These are phyloP conservation scores for Cercospora sp. DNA, from an alignment of 2,329 filamentous ascomycete species.

Conservation along the genomic window DNA sequence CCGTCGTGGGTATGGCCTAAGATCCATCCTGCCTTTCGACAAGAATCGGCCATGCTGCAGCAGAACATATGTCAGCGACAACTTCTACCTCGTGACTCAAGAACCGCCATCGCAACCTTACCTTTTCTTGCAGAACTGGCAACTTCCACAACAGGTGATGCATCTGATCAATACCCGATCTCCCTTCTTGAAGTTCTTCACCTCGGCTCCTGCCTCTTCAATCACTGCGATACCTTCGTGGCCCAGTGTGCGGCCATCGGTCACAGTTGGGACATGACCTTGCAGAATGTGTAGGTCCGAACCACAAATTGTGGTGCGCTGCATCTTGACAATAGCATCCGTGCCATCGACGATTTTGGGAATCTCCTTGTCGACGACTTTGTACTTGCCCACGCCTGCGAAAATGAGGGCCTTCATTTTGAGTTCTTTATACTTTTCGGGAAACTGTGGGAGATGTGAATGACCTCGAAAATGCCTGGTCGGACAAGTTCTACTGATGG, in stretches of 20 bases:
- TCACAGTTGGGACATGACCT: slow-evolving; percentile 54
- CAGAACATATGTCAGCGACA: neutral
- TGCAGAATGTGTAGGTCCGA: slow-evolving; percentile 57
- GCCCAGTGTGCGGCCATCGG: slow-evolving; percentile 51
- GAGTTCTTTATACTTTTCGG: neutral
- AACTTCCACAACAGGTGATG: slow-evolving; percentile 55
- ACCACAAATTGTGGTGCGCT: slow-evolving; percentile 36
- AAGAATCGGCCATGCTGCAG: slow-evolving; percentile 56
- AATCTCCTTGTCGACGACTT: slow-evolving; percentile 30
- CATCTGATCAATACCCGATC: slow-evolving; percentile 50
- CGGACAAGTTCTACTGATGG: neutral
- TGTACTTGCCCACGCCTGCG: slow-evolving; percentile 30
- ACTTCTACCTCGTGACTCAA: no score
- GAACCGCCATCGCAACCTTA: neutral
- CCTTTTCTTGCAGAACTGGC: slow-evolving; percentile 50
- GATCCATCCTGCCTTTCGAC: slow-evolving; percentile 56
- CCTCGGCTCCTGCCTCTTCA: slow-evolving; percentile 47
- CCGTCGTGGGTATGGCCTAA: slow-evolving; percentile 56
- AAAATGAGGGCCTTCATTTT: slow-evolving; percentile 33
- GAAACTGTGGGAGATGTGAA: neutral
- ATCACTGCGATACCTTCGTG: slow-evolving; percentile 57
- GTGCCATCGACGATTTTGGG: slow-evolving; percentile 28
- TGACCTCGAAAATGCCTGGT: neutral
- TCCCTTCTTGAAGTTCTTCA: slow-evolving; percentile 51
- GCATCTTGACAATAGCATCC: slow-evolving; percentile 44